These are phyloP conservation scores for Zygosaccharomyces sapae DNA, from an alignment of 1,139 yeast species.

Conservation along the genomic window DNA sequence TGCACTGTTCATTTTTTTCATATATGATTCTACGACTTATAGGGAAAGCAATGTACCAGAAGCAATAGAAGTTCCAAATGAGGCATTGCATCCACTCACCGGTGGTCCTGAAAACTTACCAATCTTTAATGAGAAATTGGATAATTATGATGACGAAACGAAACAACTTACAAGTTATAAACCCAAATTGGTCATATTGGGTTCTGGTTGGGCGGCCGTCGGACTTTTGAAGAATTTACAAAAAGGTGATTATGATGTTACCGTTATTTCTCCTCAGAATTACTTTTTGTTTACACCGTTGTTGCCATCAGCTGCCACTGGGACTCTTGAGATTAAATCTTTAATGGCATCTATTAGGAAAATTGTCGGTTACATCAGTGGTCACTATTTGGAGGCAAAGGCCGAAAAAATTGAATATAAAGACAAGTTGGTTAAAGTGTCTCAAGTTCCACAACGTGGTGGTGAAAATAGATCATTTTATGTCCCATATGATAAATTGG, in stretches of 20 bases:
- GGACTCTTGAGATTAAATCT: constrained; percentile 52
- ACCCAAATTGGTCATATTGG: constrained; percentile 53
- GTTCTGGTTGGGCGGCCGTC: constrained; percentile 62
- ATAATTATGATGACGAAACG: constrained; percentile 47
- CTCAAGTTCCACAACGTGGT: constrained; percentile 39
- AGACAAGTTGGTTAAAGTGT: constrained; percentile 51
- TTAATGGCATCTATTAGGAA: constrained; percentile 56
- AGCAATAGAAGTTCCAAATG: constrained; percentile 43
- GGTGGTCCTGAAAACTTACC: constrained; percentile 71
- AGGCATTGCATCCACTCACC: constrained; percentile 49
- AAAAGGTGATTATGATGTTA: constrained; percentile 51
- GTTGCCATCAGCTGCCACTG: constrained; percentile 59
- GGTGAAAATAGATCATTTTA: constrained; percentile 44
- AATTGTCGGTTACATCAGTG: constrained; percentile 46
- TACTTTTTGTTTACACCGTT: constrained; percentile 58
- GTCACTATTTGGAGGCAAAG: constrained; percentile 54
- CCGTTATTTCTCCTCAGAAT: constrained; percentile 58
- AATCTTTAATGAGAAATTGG: constrained; percentile 49
- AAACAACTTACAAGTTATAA: constrained; percentile 42
- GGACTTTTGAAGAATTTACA: constrained; percentile 44
- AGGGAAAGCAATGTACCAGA: constrained; percentile 39
- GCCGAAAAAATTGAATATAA: constrained; percentile 51
- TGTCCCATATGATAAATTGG: constrained; percentile 61
- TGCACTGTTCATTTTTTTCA: constrained; percentile 45
- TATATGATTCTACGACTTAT: constrained; percentile 61